Percentiles rank a stretch among this genome's conserved stretches.
phyloP scores from a whole-genome alignment of 2,329 filamentous ascomycete genomes.

The Colletotrichum navitas region DNA sequence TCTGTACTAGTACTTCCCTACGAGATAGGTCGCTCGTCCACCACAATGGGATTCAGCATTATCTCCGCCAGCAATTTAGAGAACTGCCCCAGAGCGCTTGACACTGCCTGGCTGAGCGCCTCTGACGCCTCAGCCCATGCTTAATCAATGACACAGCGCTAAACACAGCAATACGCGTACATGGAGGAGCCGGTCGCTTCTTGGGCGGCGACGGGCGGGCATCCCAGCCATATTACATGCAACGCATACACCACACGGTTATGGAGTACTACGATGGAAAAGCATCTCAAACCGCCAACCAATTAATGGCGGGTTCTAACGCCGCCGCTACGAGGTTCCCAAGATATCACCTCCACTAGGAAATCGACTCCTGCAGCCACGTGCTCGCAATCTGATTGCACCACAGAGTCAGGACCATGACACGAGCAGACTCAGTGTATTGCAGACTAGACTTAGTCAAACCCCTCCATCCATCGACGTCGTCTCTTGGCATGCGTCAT shows the following conservation, averaged over 20 bases:
- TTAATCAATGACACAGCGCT: background rate
- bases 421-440: conserved; percentile 3
- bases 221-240: conserved; percentile 26
- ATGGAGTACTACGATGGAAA: background rate
- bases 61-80: background rate
- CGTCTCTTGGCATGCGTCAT: conserved; percentile 37
- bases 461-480: background rate
- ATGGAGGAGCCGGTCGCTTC: conserved; percentile 6
- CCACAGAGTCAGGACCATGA: conserved; percentile 9
- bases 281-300: background rate
- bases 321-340: conserved; percentile 18
- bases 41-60: background rate
- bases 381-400: conserved; percentile 26
- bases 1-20: background rate
- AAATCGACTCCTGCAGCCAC: conserved; percentile 18
- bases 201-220: conserved; percentile 9
- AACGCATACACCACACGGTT: background rate
- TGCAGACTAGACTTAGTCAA: background rate
- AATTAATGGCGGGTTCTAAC: conserved; percentile 13
- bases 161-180: background rate
- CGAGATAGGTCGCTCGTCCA: background rate
- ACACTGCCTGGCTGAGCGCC: background rate
- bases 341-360: conserved; percentile 14
- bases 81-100: background rate
- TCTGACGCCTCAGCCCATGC: conserved; percentile 24